Evolutionary conservation across 1,139 yeast species (phyloP).

Genomic region (Magnusiomyces tetraspermus): DNA sequence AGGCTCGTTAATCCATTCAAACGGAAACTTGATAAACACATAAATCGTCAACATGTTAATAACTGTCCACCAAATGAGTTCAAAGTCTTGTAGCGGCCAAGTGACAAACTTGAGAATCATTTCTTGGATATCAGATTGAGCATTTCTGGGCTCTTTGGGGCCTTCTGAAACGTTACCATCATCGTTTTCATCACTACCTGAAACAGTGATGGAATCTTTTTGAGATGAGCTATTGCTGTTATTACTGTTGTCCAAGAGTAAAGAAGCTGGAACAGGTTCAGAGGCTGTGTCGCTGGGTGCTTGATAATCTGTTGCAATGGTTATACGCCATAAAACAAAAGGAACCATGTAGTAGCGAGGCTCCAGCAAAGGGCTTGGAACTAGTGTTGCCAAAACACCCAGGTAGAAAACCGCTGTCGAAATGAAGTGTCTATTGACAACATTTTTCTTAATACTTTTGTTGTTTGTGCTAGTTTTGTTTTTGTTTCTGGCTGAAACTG

Average conservation of each 20-base stretch:
- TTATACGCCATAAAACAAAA: constrained; percentile 55
- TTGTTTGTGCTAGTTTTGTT: neutral
- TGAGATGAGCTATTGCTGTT: neutral
- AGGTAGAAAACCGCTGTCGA: constrained; percentile 2
- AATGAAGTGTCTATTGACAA: constrained; percentile 2
- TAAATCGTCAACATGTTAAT: constrained; percentile 46
- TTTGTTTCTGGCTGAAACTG: neutral
- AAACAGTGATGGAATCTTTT: constrained; percentile 28
- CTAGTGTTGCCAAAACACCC: constrained; percentile 52
- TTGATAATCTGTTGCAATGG: constrained; percentile 23
- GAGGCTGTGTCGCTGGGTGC: neutral
- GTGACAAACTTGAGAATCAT: neutral
- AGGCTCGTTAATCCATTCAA: constrained; percentile 58
- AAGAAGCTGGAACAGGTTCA: too few relatives aligned
- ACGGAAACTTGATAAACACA: constrained; percentile 54
- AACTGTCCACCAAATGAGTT: constrained; percentile 50
- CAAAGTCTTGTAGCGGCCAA: constrained; percentile 29
- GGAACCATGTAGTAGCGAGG: constrained; percentile 89
- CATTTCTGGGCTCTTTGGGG: neutral
- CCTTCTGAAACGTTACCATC: neutral
- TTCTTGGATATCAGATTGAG: neutral
- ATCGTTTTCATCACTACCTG: constrained; percentile 27
- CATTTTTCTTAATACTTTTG: neutral
- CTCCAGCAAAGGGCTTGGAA: constrained; percentile 87
- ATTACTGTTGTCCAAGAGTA: neutral